Conservation (phyloP, 768 basidiomycete species). For the Phlebiopsis gigantea region DNA sequence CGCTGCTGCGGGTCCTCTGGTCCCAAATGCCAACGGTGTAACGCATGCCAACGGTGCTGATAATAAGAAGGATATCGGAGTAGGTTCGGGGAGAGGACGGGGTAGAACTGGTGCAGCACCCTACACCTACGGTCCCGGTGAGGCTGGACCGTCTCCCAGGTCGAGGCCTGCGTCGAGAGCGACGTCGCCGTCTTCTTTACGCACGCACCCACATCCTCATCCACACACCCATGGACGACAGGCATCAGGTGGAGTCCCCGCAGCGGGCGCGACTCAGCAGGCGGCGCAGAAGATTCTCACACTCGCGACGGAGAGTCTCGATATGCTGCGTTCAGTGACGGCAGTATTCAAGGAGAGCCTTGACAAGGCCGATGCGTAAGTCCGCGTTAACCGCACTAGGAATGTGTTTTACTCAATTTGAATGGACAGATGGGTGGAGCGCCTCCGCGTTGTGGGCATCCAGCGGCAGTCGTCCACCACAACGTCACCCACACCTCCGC, state of each 20-base stretch:
- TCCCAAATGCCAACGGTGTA: slow-evolving; percentile 7
- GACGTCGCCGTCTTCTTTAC: slow-evolving; percentile 22
- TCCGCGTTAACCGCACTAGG: slow-evolving; percentile 19
- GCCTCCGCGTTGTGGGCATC: slow-evolving; percentile 71
- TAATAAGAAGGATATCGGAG: slow-evolving; percentile 24
- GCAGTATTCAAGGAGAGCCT: slow-evolving; percentile 82
- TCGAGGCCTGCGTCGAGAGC: slow-evolving; percentile 25
- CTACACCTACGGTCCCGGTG: slow-evolving; percentile 26
- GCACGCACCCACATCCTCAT: slow-evolving; percentile 15
- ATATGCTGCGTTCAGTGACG: slow-evolving; percentile 90
- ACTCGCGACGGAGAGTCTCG: slow-evolving; percentile 85
- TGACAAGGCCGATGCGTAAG: slow-evolving; percentile 81
- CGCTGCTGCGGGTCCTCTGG: slow-evolving; percentile 24
- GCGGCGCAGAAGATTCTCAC: slow-evolving; percentile 80
- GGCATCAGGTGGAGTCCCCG: slow-evolving; percentile 20
- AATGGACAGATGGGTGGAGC: slow-evolving; percentile 71
- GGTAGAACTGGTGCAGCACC: slow-evolving; percentile 16
- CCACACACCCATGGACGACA: slow-evolving; percentile 12
- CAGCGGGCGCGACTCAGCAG: slow-evolving; percentile 54
- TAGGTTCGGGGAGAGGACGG: slow-evolving; percentile 17
- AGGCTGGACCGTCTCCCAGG: slow-evolving; percentile 22
- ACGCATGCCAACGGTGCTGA: slow-evolving; percentile 16
- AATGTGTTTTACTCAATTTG: neutral
- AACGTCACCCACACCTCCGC: slow-evolving; percentile 1
- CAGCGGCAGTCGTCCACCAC: slow-evolving; percentile 41